Evolutionary conservation across 1,139 yeast species (phyloP).

Genomic region (Kurtzmaniella natalensis): DNA sequence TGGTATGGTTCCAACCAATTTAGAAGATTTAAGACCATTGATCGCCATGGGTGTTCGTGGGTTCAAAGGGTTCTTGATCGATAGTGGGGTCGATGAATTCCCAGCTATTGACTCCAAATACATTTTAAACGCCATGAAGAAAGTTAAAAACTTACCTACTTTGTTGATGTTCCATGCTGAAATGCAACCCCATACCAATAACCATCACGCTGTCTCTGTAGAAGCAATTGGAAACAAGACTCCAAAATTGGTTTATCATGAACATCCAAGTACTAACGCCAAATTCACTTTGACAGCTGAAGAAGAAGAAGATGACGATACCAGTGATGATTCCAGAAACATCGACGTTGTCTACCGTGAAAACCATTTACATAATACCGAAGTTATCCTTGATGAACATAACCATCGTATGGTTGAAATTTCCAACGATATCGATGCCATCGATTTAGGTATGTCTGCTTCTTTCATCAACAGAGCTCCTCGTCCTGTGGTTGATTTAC

Average conservation of each 20-base stretch:
- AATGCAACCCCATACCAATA: conserved; percentile 48
- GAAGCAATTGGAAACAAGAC: conserved; percentile 17
- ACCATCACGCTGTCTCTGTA: conserved; percentile 22
- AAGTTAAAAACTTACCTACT: conserved; percentile 58
- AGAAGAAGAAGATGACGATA: conserved; percentile 12
- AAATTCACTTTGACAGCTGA: conserved; percentile 16
- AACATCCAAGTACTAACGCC: too few species aligned
- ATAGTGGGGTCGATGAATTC: conserved; percentile 91
- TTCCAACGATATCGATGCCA: conserved; percentile 25
- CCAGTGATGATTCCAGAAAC: neutral
- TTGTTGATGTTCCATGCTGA: conserved; percentile 92
- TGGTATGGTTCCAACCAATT: conserved; percentile 78
- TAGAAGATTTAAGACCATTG: conserved; percentile 65
- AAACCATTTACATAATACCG: conserved; percentile 3
- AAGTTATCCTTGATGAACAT: conserved; percentile 6
- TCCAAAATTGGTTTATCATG: conserved; percentile 17
- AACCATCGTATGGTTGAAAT: conserved; percentile 2
- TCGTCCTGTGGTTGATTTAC: conserved; percentile 29
- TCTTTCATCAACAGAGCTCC: conserved; percentile 43
- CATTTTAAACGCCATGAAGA: conserved; percentile 60
- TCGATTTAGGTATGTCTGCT: conserved; percentile 44
- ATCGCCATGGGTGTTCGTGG: conserved; percentile 86
- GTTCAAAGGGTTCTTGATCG: conserved; percentile 85
- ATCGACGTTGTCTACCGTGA: conserved; percentile 1
- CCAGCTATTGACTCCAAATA: conserved; percentile 69